Base-by-base conservation (phyloP, 176 grass and related monocot genomes). In the Echinochloa phyllopogon region DNA sequence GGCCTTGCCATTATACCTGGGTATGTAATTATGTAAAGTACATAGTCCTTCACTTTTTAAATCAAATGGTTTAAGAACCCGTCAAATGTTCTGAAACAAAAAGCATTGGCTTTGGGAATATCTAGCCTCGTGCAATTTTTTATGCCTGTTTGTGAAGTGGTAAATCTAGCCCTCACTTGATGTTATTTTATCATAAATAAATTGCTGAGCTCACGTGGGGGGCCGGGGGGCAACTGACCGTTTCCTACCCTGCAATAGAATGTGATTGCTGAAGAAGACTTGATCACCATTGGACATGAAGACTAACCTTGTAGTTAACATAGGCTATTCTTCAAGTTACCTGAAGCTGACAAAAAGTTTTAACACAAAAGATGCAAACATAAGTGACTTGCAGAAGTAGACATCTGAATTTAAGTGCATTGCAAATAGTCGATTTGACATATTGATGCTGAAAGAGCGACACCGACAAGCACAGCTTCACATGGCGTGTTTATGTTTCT, bases 1-100 rank as follows among this genome's bases (percentile, higher is more conserved):
- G 87, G 91, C 47, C 93, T 98, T 86, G 91, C 91, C 64, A 98
- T 98, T 63, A 94, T 98, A 75, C 93, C 96, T 88, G 89, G 91
- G 91, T 98, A 98, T 61, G 69, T 77, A 72, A 58, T 44, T 94
- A 95, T 60, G 64, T 77, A 67, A 43, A 37, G 24, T 68, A 42
- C 38, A 14, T 15, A 56, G 7, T 55, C 6, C 15, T 73, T 65
- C 68, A 77, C 52, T 21, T 74, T 74, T 2, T 25, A 74, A 8
- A 41, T 72, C 29, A 20, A 70, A 58, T n/a, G 10, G 7, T 51
- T 82, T 20, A 18, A 49, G 24, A 75, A 87, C 29, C 51, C 57
- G 2, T 33, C 37, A 64, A 39, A 69, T 77, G 15, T 17, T 74
- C 47, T 49, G 10, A 72, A 81, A 55, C 63, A 55, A 83, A 82